Conservation (phyloP, 2,329 filamentous ascomycete species). For the Dactylellina drechsleri region DNA sequence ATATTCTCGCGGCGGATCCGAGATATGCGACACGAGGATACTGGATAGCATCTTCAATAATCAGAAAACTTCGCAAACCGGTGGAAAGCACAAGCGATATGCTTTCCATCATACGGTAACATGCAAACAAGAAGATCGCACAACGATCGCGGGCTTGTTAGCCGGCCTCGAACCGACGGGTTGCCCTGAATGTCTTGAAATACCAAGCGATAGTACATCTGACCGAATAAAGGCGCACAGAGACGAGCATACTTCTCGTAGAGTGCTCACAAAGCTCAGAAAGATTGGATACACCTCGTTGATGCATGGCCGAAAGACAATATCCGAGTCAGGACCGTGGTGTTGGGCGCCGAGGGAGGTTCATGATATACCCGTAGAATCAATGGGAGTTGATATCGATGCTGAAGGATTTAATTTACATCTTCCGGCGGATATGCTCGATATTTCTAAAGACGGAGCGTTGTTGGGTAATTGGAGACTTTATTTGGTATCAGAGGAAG, state of each 20-base stretch:
- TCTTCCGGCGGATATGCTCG: background rate
- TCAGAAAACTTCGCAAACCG: background rate
- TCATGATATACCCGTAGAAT: slow-evolving; percentile 2
- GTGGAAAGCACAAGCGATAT: background rate
- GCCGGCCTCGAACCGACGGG: background rate
- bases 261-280: background rate
- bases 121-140: background rate
- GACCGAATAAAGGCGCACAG: background rate
- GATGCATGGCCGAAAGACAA: background rate
- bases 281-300: background rate
- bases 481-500: background rate
- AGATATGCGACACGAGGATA: slow-evolving; percentile 7
- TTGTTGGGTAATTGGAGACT: background rate
- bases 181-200: background rate
- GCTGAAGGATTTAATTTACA: background rate
- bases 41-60: slow-evolving; percentile 21
- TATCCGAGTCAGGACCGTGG: background rate
- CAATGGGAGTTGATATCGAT: background rate
- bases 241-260: slow-evolving; percentile 6
- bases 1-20: slow-evolving; percentile 25
- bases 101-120: background rate
- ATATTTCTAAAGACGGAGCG: background rate
- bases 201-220: background rate
- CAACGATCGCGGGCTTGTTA: background rate
- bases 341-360: background rate